A percentile compares a stretch with the other conserved stretches of the same genome.
Conservation (phyloP, 805 yeast genomes). For the Wilhelminamyces savonicus region DNA sequence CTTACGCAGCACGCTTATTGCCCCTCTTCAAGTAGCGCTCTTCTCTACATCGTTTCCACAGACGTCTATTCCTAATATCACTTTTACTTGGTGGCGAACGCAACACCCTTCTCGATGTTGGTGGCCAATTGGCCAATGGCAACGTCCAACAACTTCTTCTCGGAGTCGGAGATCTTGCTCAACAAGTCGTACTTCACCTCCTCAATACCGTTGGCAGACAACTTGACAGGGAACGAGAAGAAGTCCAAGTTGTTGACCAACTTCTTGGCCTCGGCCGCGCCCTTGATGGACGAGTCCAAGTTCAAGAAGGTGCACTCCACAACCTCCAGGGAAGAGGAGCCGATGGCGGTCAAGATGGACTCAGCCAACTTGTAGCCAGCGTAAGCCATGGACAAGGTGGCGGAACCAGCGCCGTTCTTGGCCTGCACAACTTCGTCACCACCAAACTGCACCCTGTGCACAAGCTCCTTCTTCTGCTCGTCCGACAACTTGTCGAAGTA, state of each 20-base stretch:
- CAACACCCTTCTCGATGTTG: slow-evolving; percentile 55
- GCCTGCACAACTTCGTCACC: slow-evolving; percentile 97
- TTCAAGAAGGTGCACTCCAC: slow-evolving; percentile 49
- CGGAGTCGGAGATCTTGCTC: slow-evolving; percentile 42
- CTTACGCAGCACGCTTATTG: too few species aligned
- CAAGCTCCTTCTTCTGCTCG: slow-evolving; percentile 29
- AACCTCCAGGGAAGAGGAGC: slow-evolving; percentile 16
- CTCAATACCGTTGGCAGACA: slow-evolving; percentile 49
- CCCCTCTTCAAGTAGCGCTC: too few species aligned
- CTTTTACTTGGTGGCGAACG: slow-evolving; percentile 30
- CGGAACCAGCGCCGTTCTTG: slow-evolving; percentile 91
- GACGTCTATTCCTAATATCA: too few species aligned
- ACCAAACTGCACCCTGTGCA: slow-evolving; percentile 49
- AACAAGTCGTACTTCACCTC: slow-evolving; percentile 51
- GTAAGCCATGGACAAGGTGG: slow-evolving; percentile 92
- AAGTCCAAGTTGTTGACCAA: slow-evolving; percentile 36
- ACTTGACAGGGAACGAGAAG: slow-evolving; percentile 59
- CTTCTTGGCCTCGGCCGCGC: slow-evolving; percentile 46
- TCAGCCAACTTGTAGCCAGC: slow-evolving; percentile 83
- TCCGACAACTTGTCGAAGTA: slow-evolving; percentile 30
- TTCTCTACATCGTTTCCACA: too few species aligned
- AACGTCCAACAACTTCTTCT: slow-evolving; percentile 47
- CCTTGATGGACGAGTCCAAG: slow-evolving; percentile 43
- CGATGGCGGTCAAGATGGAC: slow-evolving; percentile 31
- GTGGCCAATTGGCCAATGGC: slow-evolving; percentile 49